phyloP scores from a whole-genome alignment of 352 stramenopile genomes.

The Pilasporangium apinafurcum region DNA sequence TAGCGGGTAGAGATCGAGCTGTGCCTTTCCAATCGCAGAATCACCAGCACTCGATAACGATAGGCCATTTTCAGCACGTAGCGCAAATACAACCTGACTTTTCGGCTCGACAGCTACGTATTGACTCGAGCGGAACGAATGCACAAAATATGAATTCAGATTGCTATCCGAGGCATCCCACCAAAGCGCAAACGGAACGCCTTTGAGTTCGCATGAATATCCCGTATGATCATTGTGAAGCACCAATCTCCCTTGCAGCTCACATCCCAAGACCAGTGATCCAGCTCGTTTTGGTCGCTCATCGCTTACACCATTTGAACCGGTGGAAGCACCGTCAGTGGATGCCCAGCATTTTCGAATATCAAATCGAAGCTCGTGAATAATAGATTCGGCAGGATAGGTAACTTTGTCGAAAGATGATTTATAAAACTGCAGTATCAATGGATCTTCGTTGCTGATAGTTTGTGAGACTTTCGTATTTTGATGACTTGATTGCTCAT shows the following conservation, averaged over 20 bases:
- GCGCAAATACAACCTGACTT: conserved; percentile 11
- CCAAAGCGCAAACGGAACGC: conserved; percentile 39
- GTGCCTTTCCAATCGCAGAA: conserved; percentile 11
- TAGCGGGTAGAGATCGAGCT: conserved; percentile 10
- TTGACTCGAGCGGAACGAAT: conserved; percentile 14
- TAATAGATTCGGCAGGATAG: too few relatives aligned
- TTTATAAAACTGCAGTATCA: too few relatives aligned
- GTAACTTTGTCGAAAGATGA: too few relatives aligned
- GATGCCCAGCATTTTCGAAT: conserved; percentile 18
- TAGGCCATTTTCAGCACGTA: conserved; percentile 18
- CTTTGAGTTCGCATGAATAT: conserved; percentile 4
- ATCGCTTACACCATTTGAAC: neutral
- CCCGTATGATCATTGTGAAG: neutral
- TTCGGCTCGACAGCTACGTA: conserved; percentile 4
- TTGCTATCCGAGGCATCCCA: conserved; percentile 33
- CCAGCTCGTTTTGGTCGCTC: neutral
- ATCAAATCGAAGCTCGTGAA: conserved; percentile 17
- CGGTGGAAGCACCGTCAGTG: neutral
- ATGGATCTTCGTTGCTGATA: too few relatives aligned
- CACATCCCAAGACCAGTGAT: conserved; percentile 28
- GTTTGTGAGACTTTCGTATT: neutral
- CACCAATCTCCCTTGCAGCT: conserved; percentile 29
- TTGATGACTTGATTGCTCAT: neutral
- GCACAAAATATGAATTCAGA: conserved; percentile 40
- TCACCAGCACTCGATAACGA: conserved; percentile 7